These are phyloP conservation scores for Rhizopogon roseolus DNA, from an alignment of 768 basidiomycete species.

Conservation along the genomic window DNA sequence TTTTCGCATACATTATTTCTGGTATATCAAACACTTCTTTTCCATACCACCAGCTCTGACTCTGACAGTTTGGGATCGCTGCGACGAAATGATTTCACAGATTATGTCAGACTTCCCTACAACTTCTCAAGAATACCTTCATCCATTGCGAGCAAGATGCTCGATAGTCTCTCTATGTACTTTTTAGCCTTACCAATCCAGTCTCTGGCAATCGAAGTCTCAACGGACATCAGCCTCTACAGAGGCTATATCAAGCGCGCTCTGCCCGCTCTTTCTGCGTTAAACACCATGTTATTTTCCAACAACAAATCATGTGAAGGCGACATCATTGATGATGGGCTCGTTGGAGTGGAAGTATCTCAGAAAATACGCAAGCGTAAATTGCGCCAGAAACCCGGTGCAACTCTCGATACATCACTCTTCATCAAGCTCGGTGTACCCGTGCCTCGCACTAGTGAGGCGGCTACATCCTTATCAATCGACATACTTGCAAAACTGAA, in stretches of 20 bases:
- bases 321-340: constrained; percentile 3
- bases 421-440: constrained; percentile 24
- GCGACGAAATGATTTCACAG: constrained; percentile 14
- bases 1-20: constrained; percentile 28
- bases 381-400: constrained; percentile 3
- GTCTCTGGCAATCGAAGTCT: constrained; percentile 7
- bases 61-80: constrained; percentile 11
- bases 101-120: constrained; percentile 31
- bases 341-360: constrained; percentile 12
- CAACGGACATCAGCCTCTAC: constrained; percentile 11
- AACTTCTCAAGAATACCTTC: constrained; percentile 12
- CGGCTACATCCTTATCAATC: constrained; percentile 8
- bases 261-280: constrained; percentile 15
- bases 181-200: constrained; percentile 18
- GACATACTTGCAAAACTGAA: constrained; percentile 22
- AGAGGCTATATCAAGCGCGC: constrained; percentile 19
- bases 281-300: constrained; percentile 4
- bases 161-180: constrained; percentile 20
- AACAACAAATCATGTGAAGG: not conserved
- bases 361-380: constrained; percentile 24
- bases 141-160: constrained; percentile 17
- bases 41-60: not conserved
- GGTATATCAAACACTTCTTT: constrained; percentile 7
- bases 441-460: constrained; percentile 21
- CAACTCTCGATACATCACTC: constrained; percentile 18